Base-by-base conservation (phyloP, 139 green algal species). In the Coccomyxa sp. region DNA sequence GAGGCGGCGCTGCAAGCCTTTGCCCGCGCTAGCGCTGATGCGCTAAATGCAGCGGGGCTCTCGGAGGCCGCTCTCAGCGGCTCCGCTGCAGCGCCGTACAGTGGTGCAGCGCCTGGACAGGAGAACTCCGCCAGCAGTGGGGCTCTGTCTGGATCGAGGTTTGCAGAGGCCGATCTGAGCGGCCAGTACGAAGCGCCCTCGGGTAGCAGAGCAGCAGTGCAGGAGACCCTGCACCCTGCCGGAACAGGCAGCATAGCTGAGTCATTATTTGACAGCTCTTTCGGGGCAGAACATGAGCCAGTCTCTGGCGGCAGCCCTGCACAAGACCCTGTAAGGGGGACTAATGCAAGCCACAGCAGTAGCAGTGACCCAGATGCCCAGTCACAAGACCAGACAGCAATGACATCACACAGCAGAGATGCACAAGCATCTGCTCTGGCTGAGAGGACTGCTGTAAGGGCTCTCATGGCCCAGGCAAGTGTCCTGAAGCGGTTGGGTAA, bases 1-100 rank as follows among this genome's bases (percentile, higher is more conserved):
- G 82, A 87, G 1, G 79, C 70, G 18, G 82, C 82, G 18, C 58
- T 89, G 6, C 54, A 84, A 5, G 75, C 74, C 2, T 81, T 89
- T 68, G 24, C 39, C 27, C 55, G 40, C 9, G 79, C 82, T 6
- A 6, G 3, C 50, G 18, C 22, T 1, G 50, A 64, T 22, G 50
- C 50, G 4, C 50, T 64, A 54, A 6, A 55, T n/a, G 27, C 70
- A 55, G 33, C 44, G 0, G n/a, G 0, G 16, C 16, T 18, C 39
- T 27, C 10, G 29, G 34, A 44, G 3, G 70, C 70, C 37, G 0
- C 14, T n/a, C 40, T 27, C 33, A 2, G 64, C 18, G 24, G 39
- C 39, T 64, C 7, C n/a, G 14, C 73, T 69, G 7, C 8, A 33
- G 27, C 73, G 8, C 73, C 39, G 39, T 0, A 16, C 39, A 39